phyloP scores from a whole-genome alignment of 2,329 filamentous ascomycete genomes.

The Colletotrichum tanaceti region DNA sequence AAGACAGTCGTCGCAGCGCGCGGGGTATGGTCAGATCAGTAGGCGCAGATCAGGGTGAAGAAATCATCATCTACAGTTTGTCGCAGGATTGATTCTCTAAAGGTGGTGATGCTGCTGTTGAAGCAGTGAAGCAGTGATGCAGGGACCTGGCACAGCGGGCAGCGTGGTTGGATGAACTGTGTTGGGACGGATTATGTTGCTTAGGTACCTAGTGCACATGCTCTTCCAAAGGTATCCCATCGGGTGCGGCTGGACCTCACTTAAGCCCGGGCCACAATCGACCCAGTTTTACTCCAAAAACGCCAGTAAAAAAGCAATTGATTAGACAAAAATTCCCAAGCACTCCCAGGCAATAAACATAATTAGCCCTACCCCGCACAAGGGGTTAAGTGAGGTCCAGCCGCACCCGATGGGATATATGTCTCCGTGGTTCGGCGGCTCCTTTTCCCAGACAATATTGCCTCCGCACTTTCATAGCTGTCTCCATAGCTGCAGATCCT shows the following conservation, averaged over 20 bases:
- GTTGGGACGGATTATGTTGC: no score
- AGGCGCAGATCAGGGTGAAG: neutral
- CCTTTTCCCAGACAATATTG: constrained; percentile 59
- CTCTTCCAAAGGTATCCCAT: no score
- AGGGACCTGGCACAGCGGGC: neutral
- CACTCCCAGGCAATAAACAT: no score
- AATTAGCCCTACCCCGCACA: no score
- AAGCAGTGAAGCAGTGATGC: neutral
- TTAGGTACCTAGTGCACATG: no score
- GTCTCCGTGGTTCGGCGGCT: constrained; percentile 63
- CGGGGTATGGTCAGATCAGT: neutral
- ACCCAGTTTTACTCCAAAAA: no score
- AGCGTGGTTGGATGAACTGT: neutral
- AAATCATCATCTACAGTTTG: neutral
- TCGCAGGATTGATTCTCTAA: neutral
- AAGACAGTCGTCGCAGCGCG: neutral
- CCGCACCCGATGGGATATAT: no score
- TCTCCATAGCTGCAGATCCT: constrained; percentile 67
- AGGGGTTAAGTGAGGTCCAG: no score
- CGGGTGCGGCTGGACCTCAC: no score
- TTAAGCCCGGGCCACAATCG: no score
- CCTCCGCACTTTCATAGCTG: constrained; percentile 60
- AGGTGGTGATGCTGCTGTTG: neutral
- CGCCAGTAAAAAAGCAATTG: no score
- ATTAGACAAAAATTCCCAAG: no score